phyloP scores from a whole-genome alignment of 352 stramenopile species.

The Phytophthora ramorum region DNA sequence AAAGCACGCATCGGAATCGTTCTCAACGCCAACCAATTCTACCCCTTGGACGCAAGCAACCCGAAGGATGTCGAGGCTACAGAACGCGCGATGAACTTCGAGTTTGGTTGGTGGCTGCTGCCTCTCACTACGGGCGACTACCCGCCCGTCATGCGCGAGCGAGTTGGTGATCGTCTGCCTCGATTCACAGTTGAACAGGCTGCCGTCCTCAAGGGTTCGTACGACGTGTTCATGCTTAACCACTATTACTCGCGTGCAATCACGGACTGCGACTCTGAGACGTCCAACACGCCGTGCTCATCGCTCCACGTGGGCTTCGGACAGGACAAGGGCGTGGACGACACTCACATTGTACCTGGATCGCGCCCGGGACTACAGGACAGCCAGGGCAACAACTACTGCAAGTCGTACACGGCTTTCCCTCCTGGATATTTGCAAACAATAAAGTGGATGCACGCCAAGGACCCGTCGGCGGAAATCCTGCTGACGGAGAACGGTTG shows the following conservation, averaged over 20 bases:
- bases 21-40: slow-evolving; percentile 79
- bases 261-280: slow-evolving; percentile 43
- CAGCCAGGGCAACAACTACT: slow-evolving; percentile 41
- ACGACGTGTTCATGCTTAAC: slow-evolving; percentile 94
- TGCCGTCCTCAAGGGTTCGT: slow-evolving; percentile 70
- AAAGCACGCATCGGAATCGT: slow-evolving; percentile 90
- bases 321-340: slow-evolving; percentile 45
- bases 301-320: slow-evolving; percentile 34
- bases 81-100: slow-evolving; percentile 86
- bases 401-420: slow-evolving; percentile 33
- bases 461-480: slow-evolving; percentile 34
- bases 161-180: slow-evolving; percentile 79
- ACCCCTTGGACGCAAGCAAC: slow-evolving; percentile 70
- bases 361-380: slow-evolving; percentile 53
- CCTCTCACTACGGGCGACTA: slow-evolving; percentile 92
- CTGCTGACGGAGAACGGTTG: slow-evolving; percentile 40
- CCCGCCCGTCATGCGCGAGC: slow-evolving; percentile 86
- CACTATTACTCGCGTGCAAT: slow-evolving; percentile 80
- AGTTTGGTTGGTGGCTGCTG: slow-evolving; percentile 90
- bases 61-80: slow-evolving; percentile 57
- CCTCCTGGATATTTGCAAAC: slow-evolving; percentile 43
- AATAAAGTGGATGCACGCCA: slow-evolving; percentile 49
- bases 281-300: slow-evolving; percentile 38
- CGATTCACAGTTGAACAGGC: slow-evolving; percentile 83
- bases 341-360: slow-evolving; percentile 43